phyloP scores from a whole-genome alignment of 2,329 filamentous ascomycete genomes.

The Calonectria pseudoreteaudii region DNA sequence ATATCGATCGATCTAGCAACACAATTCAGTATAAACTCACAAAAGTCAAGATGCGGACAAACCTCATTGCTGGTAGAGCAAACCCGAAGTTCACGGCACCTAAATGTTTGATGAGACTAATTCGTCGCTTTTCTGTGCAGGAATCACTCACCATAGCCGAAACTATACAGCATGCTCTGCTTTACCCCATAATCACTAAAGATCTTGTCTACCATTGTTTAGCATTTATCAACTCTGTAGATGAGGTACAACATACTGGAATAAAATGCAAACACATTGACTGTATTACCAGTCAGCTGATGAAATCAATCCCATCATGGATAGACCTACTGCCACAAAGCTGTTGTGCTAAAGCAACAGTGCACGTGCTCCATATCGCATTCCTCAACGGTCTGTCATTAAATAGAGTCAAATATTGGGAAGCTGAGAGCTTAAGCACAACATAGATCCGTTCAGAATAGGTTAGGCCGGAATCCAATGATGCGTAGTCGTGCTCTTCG shows the following conservation, averaged over 20 bases:
- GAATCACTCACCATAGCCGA: conserved; percentile 44
- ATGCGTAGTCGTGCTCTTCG: not conserved
- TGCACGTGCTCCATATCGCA: conserved; percentile 40
- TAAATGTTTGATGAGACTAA: not conserved
- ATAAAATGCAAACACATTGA: conserved; percentile 56
- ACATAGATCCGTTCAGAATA: not conserved
- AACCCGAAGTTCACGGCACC: conserved; percentile 54
- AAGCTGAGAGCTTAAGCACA: conserved; percentile 24
- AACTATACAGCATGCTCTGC: conserved; percentile 33
- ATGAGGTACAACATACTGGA: conserved; percentile 46
- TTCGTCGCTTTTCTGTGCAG: no score
- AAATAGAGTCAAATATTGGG: conserved; percentile 34
- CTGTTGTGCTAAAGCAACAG: conserved; percentile 42
- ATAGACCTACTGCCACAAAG: conserved; percentile 39
- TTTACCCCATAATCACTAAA: conserved; percentile 31
- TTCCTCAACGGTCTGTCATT: conserved; percentile 26
- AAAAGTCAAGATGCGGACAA: no score
- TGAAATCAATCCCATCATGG: conserved; percentile 33
- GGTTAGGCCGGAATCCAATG: not conserved
- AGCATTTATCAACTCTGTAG: not conserved
- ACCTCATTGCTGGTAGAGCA: conserved; percentile 49
- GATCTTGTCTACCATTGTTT: conserved; percentile 13
- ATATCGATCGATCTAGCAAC: conserved; percentile 45
- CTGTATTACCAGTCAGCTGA: conserved; percentile 2
- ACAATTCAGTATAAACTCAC: not conserved